Percentiles rank a stretch among this genome's conserved stretches.
Evolutionary conservation across 805 yeast species (phyloP).

Genomic region (Metschnikowia bowlesiae): DNA sequence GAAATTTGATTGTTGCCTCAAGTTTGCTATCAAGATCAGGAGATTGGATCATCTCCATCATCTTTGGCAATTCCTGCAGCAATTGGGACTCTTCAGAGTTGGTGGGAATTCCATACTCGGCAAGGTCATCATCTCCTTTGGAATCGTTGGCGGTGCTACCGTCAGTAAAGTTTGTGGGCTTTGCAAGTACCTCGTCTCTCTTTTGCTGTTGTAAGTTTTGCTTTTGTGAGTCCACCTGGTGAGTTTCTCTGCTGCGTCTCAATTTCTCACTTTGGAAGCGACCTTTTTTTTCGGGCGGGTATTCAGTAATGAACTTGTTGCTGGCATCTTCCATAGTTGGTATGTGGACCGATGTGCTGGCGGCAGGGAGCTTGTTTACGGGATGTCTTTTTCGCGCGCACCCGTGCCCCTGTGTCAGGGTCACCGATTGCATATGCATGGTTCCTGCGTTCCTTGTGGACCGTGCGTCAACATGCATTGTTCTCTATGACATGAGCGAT

Average conservation of each 20-base stretch:
- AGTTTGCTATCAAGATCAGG: conserved; percentile 74
- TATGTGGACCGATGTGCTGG: conserved; percentile 1
- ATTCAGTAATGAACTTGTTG: conserved; percentile 88
- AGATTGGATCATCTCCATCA: conserved; percentile 78
- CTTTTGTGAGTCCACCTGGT: conserved; percentile 93
- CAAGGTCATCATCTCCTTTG: conserved; percentile 38
- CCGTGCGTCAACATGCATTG: too few relatives aligned
- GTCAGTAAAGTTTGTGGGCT: conserved; percentile 75
- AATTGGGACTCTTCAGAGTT: conserved; percentile 45
- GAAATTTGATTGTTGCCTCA: conserved; percentile 85
- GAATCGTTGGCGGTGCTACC: conserved; percentile 32
- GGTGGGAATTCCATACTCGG: conserved; percentile 33
- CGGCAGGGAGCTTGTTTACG: not conserved
- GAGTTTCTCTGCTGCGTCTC: conserved; percentile 96
- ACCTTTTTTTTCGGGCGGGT: conserved; percentile 94
- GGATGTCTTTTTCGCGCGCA: not conserved
- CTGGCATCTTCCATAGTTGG: conserved; percentile 71
- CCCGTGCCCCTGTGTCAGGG: not conserved
- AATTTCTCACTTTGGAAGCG: conserved; percentile 93
- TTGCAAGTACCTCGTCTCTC: conserved; percentile 89
- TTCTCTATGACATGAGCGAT: too few relatives aligned
- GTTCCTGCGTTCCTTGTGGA: too few relatives aligned
- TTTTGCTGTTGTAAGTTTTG: conserved; percentile 90
- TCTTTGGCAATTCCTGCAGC: conserved; percentile 68
- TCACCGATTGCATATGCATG: too few relatives aligned